These are phyloP conservation scores for Cyberlindnera subsufficiens DNA, from an alignment of 805 yeast genomes.

Conservation along the genomic window DNA sequence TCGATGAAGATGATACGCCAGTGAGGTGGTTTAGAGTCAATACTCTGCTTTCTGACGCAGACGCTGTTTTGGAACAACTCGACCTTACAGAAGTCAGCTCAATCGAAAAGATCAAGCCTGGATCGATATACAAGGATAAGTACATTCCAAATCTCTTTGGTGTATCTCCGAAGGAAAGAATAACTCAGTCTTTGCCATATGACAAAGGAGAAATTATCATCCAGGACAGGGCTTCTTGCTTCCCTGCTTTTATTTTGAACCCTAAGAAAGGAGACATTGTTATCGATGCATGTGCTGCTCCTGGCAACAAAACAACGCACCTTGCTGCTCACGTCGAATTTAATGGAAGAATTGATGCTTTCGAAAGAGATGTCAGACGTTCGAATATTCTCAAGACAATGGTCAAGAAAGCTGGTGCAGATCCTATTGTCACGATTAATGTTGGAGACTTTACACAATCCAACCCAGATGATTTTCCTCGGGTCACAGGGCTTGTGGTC, in stretches of 20 bases:
- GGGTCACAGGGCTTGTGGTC: slow-evolving; percentile 76
- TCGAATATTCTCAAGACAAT: slow-evolving; percentile 65
- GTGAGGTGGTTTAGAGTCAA: slow-evolving; percentile 80
- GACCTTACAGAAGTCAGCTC: slow-evolving; percentile 39
- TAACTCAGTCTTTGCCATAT: slow-evolving; percentile 67
- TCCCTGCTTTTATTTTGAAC: slow-evolving; percentile 81
- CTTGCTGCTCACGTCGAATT: slow-evolving; percentile 58
- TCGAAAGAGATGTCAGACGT: slow-evolving; percentile 77
- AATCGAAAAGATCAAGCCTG: slow-evolving; percentile 41
- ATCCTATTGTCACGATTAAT: slow-evolving; percentile 36
- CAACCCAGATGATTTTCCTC: slow-evolving; percentile 46
- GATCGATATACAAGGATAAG: slow-evolving; percentile 65
- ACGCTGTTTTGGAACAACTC: slow-evolving; percentile 29
- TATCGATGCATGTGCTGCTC: slow-evolving; percentile 96
- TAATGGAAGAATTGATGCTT: slow-evolving; percentile 57
- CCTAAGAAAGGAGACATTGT: slow-evolving; percentile 56
- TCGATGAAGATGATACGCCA: slow-evolving; percentile 61
- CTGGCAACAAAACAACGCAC: slow-evolving; percentile 97
- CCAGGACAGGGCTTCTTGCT: slow-evolving; percentile 95
- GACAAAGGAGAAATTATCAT: slow-evolving; percentile 74
- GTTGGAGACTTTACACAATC: slow-evolving; percentile 43
- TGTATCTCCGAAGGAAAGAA: slow-evolving; percentile 65
- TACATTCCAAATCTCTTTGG: slow-evolving; percentile 77
- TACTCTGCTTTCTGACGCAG: slow-evolving; percentile 41
- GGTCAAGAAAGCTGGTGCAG: slow-evolving; percentile 74